These are phyloP conservation scores for Rhodotorula kratochvilovae DNA, from an alignment of 768 basidiomycete genomes.

Conservation along the genomic window DNA sequence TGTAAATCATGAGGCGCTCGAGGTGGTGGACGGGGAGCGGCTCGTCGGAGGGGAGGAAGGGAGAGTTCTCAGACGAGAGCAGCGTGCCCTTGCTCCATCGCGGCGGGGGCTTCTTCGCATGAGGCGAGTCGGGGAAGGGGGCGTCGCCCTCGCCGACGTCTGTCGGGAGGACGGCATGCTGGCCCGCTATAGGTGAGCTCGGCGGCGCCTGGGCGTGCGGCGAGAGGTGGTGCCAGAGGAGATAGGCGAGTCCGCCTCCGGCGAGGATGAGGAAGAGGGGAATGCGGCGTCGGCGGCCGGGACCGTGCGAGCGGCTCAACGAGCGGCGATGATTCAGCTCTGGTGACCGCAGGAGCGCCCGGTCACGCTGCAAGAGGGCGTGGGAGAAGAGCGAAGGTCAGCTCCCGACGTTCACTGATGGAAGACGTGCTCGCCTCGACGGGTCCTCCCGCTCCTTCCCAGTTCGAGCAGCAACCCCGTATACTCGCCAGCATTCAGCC, in stretches of 20 bases:
- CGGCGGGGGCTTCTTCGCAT: no score
- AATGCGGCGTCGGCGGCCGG: not conserved
- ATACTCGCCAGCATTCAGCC: no score
- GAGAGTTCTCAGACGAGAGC: not conserved
- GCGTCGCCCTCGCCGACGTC: no score
- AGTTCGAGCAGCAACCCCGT: no score
- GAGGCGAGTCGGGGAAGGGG: not conserved
- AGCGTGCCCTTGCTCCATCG: not conserved
- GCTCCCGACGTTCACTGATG: no score
- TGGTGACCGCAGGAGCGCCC: not conserved
- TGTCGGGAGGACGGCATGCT: not conserved
- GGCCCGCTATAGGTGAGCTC: not conserved
- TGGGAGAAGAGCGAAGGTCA: not conserved
- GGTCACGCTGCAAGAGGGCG: not conserved
- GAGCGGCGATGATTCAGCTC: not conserved
- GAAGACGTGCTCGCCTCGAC: no score
- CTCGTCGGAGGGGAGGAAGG: conserved; percentile 17
- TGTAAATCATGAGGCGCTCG: conserved; percentile 27
- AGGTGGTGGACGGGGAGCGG: conserved; percentile 34
- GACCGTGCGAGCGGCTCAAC: not conserved
- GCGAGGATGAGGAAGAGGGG: conserved; percentile 12
- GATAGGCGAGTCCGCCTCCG: not conserved
- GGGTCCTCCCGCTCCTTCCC: no score
- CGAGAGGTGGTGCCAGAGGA: conserved; percentile 6
- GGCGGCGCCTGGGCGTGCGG: not conserved